phyloP scores from a whole-genome alignment of 306 rosid species.

The Quercus wislizeni region DNA sequence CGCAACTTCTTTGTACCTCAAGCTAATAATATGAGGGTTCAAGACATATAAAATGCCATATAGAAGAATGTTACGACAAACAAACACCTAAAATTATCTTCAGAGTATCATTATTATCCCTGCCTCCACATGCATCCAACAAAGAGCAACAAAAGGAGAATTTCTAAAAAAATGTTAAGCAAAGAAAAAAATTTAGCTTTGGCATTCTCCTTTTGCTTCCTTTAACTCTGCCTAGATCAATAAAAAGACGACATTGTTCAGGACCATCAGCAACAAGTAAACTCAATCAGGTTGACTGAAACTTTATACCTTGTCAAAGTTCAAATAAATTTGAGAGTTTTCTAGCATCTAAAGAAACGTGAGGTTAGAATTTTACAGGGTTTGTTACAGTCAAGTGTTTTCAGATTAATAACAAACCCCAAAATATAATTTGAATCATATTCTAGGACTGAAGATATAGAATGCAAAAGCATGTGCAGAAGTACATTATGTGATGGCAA shows the following conservation, averaged over 20 bases:
- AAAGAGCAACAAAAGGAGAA: background rate
- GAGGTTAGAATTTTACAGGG: background rate
- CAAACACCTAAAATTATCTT: background rate
- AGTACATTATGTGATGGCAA: constrained; percentile 57
- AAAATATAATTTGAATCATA: background rate
- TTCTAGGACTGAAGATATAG: background rate
- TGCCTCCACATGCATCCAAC: background rate
- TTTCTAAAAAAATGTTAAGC: background rate
- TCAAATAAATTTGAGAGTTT: background rate
- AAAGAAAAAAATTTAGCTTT: background rate
- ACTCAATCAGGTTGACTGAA: background rate
- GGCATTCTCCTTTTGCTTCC: too few relatives aligned
- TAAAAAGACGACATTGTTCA: background rate
- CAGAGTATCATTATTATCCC: background rate
- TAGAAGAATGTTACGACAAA: background rate
- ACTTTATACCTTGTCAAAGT: background rate
- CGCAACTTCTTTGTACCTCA: background rate
- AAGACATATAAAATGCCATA: background rate
- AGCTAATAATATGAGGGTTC: background rate
- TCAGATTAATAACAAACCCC: background rate
- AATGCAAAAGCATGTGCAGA: background rate
- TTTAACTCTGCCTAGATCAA: background rate
- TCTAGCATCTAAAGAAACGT: background rate
- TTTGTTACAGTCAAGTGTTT: background rate
- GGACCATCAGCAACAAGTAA: background rate